Evolutionary conservation across 2,329 filamentous ascomycete species (phyloP), one percentile per base, ranked within the genome.

Genomic region (Verticillium alfalfae): DNA sequence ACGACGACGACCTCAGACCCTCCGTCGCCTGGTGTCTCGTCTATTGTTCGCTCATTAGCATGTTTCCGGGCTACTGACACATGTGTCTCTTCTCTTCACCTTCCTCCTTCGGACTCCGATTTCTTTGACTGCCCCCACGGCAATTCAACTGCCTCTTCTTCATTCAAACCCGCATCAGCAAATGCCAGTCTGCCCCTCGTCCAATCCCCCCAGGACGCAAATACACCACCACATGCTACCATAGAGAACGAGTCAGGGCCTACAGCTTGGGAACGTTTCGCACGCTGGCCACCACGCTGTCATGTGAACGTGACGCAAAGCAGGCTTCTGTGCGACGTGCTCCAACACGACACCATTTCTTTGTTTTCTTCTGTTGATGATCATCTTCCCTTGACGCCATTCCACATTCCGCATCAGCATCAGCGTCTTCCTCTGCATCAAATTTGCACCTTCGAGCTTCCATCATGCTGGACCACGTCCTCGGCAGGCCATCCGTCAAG

Each of bases 401-500:
- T 13, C 54, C 13, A n/a, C 26, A 34, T 56, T 31, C 54, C 3
- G 54, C 54, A 56, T 56, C 31, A 56, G 54, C 45, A 26, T 52
- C 22, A 12, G n/a, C 45, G 26, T 31, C 26, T 0, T 31, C 2
- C 26, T 31, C 26, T 31, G 26, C 26, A 31, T 31, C 26, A 31
- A 31, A 31, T 26, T 12, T 52, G 45, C n/a, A 12, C 31, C 37
- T 13, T 10, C 26, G 8, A 31, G 58, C 45, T n/a, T 45, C 34
- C 63, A 67, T 59, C 63, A 87, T 87, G 84, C 77, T 87, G 87
- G 94, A 98, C 76, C 94, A 98, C 81, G 90, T 97, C 62, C 82
- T 98, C 57, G 94, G 94, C 65, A 88, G 92, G 66, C 94, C 94
- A 38, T 97, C 93, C 64, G 88, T 91, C 71, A 91, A 94, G 78